Percentiles rank a stretch among this genome's conserved stretches.
phyloP scores from a whole-genome alignment of 2,329 filamentous ascomycete species.

The Colletotrichum chrysophilum region DNA sequence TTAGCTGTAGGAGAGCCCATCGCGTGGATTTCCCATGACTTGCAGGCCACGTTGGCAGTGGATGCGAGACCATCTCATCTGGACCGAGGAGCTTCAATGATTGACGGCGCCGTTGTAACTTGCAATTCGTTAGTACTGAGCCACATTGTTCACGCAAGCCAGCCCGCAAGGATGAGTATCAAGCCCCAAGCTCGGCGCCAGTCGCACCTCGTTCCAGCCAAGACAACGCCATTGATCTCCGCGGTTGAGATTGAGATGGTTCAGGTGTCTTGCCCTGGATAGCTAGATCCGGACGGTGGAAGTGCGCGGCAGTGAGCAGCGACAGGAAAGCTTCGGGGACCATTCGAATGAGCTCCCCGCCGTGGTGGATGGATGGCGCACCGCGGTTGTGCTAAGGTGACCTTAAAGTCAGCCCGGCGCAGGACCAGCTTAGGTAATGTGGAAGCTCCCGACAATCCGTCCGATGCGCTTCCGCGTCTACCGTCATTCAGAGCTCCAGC shows the following conservation, averaged over 20 bases:
- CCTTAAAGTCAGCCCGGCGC: background rate
- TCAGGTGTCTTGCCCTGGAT: background rate
- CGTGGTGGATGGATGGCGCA: background rate
- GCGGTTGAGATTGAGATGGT: background rate
- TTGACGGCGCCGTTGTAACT: background rate
- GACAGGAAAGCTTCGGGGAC: background rate
- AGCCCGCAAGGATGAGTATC: background rate
- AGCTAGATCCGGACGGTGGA: background rate
- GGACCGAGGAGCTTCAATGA: background rate
- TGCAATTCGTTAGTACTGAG: background rate
- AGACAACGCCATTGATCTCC: background rate
- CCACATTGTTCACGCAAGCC: background rate
- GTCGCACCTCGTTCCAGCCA: background rate
- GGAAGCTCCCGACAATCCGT: background rate
- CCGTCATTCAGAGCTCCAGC: background rate
- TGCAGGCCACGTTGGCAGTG: slow-evolving; percentile 1
- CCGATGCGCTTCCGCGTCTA: background rate
- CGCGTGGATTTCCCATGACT: background rate
- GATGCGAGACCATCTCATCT: background rate
- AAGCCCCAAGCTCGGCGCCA: background rate
- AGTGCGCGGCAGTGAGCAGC: background rate
- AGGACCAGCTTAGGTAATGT: background rate
- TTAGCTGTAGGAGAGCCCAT: background rate
- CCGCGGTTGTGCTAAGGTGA: background rate
- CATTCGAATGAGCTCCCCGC: background rate